A percentile compares a stretch with the other conserved stretches of the same genome.
These are phyloP conservation scores for Antrodiella citrinella DNA, from an alignment of 768 basidiomycete species.

Conservation along the genomic window DNA sequence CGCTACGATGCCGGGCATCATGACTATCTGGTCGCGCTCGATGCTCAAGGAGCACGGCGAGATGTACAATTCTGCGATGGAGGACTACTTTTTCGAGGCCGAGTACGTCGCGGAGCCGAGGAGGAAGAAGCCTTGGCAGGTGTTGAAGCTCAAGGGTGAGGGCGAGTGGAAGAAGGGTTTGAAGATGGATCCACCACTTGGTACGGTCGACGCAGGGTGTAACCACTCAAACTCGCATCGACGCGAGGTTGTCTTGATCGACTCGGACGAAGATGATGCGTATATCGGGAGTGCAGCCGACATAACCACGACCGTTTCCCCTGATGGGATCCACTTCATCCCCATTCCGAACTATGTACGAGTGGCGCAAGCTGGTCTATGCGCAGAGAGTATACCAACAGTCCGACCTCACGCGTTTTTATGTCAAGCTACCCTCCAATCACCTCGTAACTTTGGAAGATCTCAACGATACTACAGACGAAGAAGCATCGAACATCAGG, in stretches of 20 bases:
- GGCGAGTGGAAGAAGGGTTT: background rate
- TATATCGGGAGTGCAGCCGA: no score
- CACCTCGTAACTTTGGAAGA: no score
- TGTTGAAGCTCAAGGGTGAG: conserved; percentile 10
- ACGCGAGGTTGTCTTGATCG: background rate
- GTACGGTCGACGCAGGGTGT: conserved; percentile 8
- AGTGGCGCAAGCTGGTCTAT: no score
- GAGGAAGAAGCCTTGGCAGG: conserved; percentile 17
- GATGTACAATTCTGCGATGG: conserved; percentile 12
- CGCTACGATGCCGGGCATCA: conserved; percentile 19
- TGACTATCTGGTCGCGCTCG: conserved; percentile 26
- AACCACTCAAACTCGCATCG: background rate
- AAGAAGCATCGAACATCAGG: no score
- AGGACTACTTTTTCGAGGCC: conserved; percentile 11
- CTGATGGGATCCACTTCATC: no score
- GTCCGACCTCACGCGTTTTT: no score
- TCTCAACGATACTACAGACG: no score
- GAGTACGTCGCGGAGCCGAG: conserved; percentile 13
- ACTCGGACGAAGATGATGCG: background rate
- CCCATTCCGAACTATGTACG: no score
- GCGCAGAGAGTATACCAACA: no score
- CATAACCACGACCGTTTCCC: no score
- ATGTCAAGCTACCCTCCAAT: no score
- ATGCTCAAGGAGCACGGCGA: conserved; percentile 27
- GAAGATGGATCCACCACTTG: conserved; percentile 4